Conservation (phyloP, 768 basidiomycete species). For the Hirschioporus abietinus region DNA sequence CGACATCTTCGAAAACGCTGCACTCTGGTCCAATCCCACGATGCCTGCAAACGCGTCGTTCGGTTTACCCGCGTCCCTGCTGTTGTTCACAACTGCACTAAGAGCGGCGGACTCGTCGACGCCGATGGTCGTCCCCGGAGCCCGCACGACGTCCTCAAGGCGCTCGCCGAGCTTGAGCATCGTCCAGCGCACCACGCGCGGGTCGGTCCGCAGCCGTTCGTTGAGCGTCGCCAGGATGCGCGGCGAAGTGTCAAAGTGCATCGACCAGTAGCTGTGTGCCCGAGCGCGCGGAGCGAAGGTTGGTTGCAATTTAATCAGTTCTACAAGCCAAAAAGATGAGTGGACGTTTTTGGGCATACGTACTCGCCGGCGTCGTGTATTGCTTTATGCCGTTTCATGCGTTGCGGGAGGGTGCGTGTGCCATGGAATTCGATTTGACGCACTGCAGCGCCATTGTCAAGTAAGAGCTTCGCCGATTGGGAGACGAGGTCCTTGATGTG, state of each 20-base stretch:
- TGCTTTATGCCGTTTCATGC: conserved; percentile 60
- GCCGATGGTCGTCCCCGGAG: conserved; percentile 21
- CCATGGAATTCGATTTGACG: conserved; percentile 76
- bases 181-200: conserved; percentile 79
- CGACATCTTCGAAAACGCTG: not conserved
- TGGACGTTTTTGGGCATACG: too few species aligned
- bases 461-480: conserved; percentile 63
- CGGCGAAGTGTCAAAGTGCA: conserved; percentile 87
- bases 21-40: not conserved
- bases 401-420: conserved; percentile 63
- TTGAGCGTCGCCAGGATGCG: conserved; percentile 59
- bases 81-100: too few species aligned
- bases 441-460: conserved; percentile 76
- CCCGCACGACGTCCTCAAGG: conserved; percentile 56
- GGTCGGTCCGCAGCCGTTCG: conserved; percentile 66
- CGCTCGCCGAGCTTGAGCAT: conserved; percentile 73
- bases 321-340: too few species aligned
- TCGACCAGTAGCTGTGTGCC: conserved; percentile 72
- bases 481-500: conserved; percentile 73
- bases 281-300: too few species aligned
- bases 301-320: too few species aligned
- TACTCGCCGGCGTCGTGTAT: conserved; percentile 68
- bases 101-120: conserved; percentile 8
- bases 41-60: not conserved
- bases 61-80: too few species aligned